phyloP scores from a whole-genome alignment of 139 green algal genomes.

The Coelastrella sp. region DNA sequence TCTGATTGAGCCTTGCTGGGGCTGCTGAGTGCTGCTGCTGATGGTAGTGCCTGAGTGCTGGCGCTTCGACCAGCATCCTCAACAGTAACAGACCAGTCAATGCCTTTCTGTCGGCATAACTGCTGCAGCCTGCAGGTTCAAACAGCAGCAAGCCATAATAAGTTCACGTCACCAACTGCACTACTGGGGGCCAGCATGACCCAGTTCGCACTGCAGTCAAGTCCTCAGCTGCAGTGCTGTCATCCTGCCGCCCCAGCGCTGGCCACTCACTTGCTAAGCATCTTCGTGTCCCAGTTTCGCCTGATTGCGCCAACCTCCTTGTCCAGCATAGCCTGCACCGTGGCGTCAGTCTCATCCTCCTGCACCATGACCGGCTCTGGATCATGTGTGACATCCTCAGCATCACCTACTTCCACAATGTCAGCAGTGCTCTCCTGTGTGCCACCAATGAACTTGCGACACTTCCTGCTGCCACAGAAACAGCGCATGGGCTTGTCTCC shows the following conservation, averaged over 20 bases:
- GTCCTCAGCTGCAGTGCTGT: neutral
- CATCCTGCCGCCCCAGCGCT: neutral
- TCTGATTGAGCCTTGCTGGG: neutral
- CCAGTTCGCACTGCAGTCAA: neutral
- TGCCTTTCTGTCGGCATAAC: conserved; percentile 57
- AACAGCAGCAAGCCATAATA: too few relatives aligned
- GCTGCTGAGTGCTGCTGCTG: conserved; percentile 18
- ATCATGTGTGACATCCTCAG: conserved; percentile 65
- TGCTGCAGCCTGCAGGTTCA: conserved; percentile 57
- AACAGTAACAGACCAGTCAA: conserved; percentile 49
- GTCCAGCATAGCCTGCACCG: conserved; percentile 76
- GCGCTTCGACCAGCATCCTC: conserved; percentile 18
- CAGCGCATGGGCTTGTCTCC: conserved; percentile 87
- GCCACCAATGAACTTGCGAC: conserved; percentile 89
- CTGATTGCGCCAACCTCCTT: conserved; percentile 53
- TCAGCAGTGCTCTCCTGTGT: conserved; percentile 51
- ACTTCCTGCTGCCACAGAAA: conserved; percentile 67
- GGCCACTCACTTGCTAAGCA: conserved; percentile 30
- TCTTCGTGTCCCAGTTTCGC: conserved; percentile 33
- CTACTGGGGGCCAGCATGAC: too few relatives aligned
- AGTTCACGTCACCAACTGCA: too few relatives aligned
- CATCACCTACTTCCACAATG: conserved; percentile 41
- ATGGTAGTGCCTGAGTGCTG: conserved; percentile 28
- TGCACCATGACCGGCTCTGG: conserved; percentile 84
- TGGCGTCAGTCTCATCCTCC: conserved; percentile 71